Evolutionary conservation across 352 stramenopile genomes (phyloP), one percentile per base, ranked within the genome.

Genomic region (Globisporangium barbulae): DNA sequence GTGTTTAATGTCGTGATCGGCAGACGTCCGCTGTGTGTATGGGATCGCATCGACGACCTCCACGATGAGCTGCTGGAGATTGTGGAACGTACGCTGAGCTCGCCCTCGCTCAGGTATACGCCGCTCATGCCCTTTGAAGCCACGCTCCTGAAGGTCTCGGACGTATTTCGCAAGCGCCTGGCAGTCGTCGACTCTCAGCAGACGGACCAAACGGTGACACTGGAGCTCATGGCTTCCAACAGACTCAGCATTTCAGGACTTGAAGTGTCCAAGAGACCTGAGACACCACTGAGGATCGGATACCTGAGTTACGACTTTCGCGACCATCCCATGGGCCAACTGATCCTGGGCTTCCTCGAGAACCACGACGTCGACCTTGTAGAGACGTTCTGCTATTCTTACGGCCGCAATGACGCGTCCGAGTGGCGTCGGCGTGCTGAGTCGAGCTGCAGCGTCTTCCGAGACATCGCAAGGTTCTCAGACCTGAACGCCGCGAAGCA

Each of bases 241-340:
- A 35, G 53, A 17, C 1, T 41, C 8, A 15, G 30, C 5, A 41
- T 12, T 3, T 21, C 30, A 9, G 41, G 6, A 8, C 21, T 21
- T 17, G 48, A 57, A 1, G 59, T 61, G 1, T 22, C 49, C 42
- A 35, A 33, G 61, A 57, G 68, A 75, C 65, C 72, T 76, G 39
- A 58, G 17, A 30, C 69, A 63, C 63, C 86, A 72, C 63, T 92
- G n/a, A 70, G 80, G 15, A 64, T 97, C 0, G 93, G 90, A 12
- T 95, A 98, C 59, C 39, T 97, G 21, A 95, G 88, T 63, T 94
- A 81, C 44, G 88, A 98, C 73, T 96, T 98, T 58, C 81, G 87
- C 0, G 94, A 98, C 64, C 92, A 98, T 61, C 89, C 93, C 8
- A 98, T 98, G 91, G 93, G 89, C 2, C 89, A 97, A 44, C 73